Evolutionary conservation across 108 stramenopile species (phyloP).

Genomic region (Skeletonema marinoi): DNA sequence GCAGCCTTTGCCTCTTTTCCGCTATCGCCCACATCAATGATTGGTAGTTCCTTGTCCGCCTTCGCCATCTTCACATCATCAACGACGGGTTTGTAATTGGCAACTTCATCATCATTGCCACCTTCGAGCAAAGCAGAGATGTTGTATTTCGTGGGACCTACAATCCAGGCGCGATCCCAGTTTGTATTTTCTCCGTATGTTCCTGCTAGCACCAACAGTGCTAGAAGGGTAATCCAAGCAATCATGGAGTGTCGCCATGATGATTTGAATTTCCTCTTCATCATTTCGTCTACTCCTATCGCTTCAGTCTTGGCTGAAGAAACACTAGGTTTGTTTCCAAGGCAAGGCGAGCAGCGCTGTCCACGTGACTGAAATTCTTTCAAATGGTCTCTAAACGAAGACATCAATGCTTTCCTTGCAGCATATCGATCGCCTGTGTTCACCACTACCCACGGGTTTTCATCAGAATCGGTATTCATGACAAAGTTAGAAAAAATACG

Average conservation of each 20-base stretch:
- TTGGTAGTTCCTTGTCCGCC: background rate
- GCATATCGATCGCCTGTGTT: conserved; percentile 47
- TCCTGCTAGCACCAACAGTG: conserved; percentile 30
- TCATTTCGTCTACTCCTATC: conserved; percentile 39
- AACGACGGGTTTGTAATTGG: background rate
- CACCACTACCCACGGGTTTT: conserved; percentile 28
- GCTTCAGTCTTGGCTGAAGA: conserved; percentile 14
- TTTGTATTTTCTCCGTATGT: conserved; percentile 33
- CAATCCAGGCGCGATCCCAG: conserved; percentile 24
- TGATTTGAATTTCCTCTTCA: conserved; percentile 25
- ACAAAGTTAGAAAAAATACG: conserved; percentile 61
- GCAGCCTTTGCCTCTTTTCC: background rate
- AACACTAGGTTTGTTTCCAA: background rate
- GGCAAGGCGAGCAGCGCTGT: conserved; percentile 25
- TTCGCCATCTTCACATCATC: background rate
- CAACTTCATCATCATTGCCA: conserved; percentile 16
- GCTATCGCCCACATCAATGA: background rate
- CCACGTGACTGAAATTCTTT: conserved; percentile 34
- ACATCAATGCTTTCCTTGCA: conserved; percentile 62
- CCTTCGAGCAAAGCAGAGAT: conserved; percentile 34
- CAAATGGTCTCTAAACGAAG: conserved; percentile 57
- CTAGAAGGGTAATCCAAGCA: conserved; percentile 29
- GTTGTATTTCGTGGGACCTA: conserved; percentile 24
- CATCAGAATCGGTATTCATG: conserved; percentile 57
- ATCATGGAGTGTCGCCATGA: conserved; percentile 27